Conservation (phyloP, 2,329 filamentous ascomycete genomes). For the Xylariaceae sp. region DNA sequence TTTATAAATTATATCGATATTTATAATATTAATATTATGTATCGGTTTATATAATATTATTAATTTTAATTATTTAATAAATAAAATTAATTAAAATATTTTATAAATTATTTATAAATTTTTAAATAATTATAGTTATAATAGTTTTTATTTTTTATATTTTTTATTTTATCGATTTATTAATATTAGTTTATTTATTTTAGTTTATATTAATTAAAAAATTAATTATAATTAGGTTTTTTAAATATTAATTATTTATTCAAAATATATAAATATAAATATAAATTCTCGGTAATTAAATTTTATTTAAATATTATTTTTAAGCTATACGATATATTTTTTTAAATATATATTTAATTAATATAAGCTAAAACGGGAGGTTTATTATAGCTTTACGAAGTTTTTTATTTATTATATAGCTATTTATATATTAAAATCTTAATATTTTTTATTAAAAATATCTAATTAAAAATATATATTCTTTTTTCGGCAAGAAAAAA, state of each 20-base stretch:
- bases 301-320: not conserved
- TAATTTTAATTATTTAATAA: too few species aligned
- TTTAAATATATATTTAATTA: not conserved
- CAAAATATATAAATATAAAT: not conserved
- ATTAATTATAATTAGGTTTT: not conserved
- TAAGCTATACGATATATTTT: not conserved
- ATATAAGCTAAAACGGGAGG: not conserved
- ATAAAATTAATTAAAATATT: not conserved
- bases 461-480: too few species aligned
- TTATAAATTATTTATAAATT: not conserved
- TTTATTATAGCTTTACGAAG: not conserved
- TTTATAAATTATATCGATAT: not conserved
- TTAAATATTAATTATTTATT: not conserved
- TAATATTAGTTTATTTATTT: not conserved
- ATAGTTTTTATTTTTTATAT: not conserved
- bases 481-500: too few species aligned
- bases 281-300: not conserved
- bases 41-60: too few species aligned
- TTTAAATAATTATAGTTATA: not conserved
- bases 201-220: not conserved
- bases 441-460: not conserved
- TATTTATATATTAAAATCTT: not conserved
- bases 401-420: not conserved
- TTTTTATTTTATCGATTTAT: not conserved
- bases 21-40: too few species aligned